phyloP scores from a whole-genome alignment of 2,329 filamentous ascomycete species.

The Aureobasidium subglaciale region DNA sequence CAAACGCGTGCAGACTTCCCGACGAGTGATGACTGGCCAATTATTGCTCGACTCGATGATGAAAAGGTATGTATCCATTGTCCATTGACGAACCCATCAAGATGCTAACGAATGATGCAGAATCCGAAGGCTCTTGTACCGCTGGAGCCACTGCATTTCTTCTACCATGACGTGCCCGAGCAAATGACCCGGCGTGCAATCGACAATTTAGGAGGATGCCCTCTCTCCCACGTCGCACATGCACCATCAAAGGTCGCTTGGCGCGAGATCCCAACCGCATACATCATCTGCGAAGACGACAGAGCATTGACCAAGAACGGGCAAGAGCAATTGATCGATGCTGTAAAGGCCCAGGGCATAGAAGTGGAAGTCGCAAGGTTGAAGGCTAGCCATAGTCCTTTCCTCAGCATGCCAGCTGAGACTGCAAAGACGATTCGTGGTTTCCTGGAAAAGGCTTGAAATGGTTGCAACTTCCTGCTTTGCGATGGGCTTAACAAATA shows the following conservation, averaged over 20 bases:
- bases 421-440: slow-evolving; percentile 18
- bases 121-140: background rate
- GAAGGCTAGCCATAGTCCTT: slow-evolving; percentile 24
- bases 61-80: background rate
- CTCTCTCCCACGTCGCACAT: background rate
- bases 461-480: background rate
- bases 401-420: slow-evolving; percentile 23
- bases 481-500: background rate
- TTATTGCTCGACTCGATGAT: background rate
- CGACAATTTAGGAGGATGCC: background rate
- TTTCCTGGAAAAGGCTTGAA: slow-evolving; percentile 16
- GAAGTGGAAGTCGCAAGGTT: slow-evolving; percentile 18
- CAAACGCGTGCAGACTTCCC: background rate
- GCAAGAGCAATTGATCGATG: slow-evolving; percentile 33
- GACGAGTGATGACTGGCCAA: background rate
- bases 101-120: background rate
- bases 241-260: background rate
- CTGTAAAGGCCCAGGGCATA: slow-evolving; percentile 15
- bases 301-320: slow-evolving; percentile 29
- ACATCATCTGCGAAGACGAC: slow-evolving; percentile 36
- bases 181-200: slow-evolving; percentile 1
- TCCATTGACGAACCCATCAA: too few species aligned
- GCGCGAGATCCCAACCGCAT: slow-evolving; percentile 34
- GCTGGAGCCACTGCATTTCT: background rate
- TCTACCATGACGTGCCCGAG: slow-evolving; percentile 11